Percentiles rank a stretch among this genome's conserved stretches.
Conservation (phyloP, 129 eudicot genomes). For the Tagetes patula region DNA sequence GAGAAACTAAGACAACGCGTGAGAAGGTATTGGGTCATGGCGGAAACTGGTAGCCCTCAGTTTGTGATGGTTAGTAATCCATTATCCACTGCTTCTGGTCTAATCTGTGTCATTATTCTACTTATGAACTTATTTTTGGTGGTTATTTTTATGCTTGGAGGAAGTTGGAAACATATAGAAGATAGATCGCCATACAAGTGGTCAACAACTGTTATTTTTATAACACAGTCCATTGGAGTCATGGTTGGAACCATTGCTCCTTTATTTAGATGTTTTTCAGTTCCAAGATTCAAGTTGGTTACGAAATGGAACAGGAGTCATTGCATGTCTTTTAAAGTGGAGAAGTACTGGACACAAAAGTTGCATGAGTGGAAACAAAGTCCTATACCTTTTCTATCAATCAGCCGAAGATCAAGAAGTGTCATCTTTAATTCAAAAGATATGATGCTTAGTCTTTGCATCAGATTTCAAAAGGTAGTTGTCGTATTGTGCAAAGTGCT, state of each 20-base stretch:
- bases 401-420: too few relatives aligned
- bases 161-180: neutral
- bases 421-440: neutral
- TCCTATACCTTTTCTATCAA: too few relatives aligned
- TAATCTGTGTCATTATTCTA: conserved; percentile 2
- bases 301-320: neutral
- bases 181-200: conserved; percentile 1
- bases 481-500: neutral
- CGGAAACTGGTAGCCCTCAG: conserved; percentile 7
- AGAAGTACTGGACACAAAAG: conserved; percentile 29
- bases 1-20: conserved; percentile 13
- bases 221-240: too few relatives aligned
- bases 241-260: too few relatives aligned
- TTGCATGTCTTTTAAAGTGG: conserved; percentile 7
- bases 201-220: too few relatives aligned
- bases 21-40: conserved; percentile 23
- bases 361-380: conserved; percentile 28
- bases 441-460: neutral
- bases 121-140: neutral
- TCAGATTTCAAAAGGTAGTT: conserved; percentile 18
- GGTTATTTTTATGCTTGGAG: neutral
- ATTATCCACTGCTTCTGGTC: conserved; percentile 9
- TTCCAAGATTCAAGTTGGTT: too few relatives aligned
- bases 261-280: too few relatives aligned
- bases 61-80: conserved; percentile 22